phyloP scores from a whole-genome alignment of 257 asterid genomes.

The Solanum sejunctum region DNA sequence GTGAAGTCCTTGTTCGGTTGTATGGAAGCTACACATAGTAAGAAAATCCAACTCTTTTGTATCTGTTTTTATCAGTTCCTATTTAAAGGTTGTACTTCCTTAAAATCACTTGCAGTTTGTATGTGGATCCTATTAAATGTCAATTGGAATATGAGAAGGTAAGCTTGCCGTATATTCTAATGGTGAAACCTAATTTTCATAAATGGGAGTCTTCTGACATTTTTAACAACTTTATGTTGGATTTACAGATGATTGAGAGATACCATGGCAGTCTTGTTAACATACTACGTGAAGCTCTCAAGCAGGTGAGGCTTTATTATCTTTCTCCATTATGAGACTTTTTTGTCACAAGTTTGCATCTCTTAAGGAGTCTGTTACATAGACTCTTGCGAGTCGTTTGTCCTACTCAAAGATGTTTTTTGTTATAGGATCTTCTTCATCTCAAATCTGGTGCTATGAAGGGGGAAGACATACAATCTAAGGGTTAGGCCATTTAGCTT shows the following conservation, averaged over 20 bases:
- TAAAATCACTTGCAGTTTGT: neutral
- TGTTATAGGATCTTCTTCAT: neutral
- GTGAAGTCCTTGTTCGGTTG: neutral
- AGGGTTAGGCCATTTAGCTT: neutral
- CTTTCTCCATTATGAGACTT: neutral
- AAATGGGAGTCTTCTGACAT: neutral
- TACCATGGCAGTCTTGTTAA: neutral
- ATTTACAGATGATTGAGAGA: neutral
- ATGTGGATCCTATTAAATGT: neutral
- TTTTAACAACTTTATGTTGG: neutral
- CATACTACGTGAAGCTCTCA: neutral
- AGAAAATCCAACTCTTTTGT: neutral
- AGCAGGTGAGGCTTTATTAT: neutral
- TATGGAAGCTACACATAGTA: neutral
- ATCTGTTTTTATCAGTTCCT: neutral
- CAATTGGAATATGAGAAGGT: neutral
- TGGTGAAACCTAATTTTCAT: neutral
- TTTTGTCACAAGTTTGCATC: neutral
- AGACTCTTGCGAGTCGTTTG: neutral
- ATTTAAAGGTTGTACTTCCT: neutral
- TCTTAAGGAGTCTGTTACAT: neutral
- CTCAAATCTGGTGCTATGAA: neutral
- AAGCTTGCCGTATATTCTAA: neutral
- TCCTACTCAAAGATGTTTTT: neutral
- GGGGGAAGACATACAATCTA: neutral